These are phyloP conservation scores for Aspergillus pseudonomiae DNA, from an alignment of 2,329 filamentous ascomycete species.

Conservation along the genomic window DNA sequence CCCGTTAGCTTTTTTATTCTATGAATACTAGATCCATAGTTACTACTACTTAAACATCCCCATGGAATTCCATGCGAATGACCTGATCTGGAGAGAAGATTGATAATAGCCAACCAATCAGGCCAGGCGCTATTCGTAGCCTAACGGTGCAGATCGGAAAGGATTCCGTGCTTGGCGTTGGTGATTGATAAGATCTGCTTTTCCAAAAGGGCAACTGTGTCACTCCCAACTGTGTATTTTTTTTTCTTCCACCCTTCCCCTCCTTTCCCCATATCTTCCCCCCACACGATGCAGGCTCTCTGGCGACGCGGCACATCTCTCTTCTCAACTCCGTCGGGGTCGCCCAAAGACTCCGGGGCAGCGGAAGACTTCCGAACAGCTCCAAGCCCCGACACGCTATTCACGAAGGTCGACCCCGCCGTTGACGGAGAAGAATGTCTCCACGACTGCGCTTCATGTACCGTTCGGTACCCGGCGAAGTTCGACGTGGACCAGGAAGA, in stretches of 20 bases:
- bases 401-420: conserved; percentile 72
- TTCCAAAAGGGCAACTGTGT: neutral
- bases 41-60: neutral
- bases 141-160: neutral
- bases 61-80: neutral
- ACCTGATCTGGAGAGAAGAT: neutral
- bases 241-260: neutral
- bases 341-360: conserved; percentile 19
- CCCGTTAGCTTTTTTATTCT: neutral
- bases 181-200: conserved; percentile 38
- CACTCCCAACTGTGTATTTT: neutral
- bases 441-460: conserved; percentile 82
- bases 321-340: conserved; percentile 34
- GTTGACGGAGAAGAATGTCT: conserved; percentile 87
- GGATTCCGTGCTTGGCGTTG: conserved; percentile 27
- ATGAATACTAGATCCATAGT: neutral
- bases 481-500: conserved; percentile 75
- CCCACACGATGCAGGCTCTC: conserved; percentile 36
- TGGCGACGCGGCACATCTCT: conserved; percentile 39
- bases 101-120: neutral
- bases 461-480: conserved; percentile 74
- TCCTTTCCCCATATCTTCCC: neutral
- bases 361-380: conserved; percentile 52
- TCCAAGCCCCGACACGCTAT: conserved; percentile 60
- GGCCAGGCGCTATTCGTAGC: neutral